A percentile compares a stretch with the other conserved stretches of the same genome.
These are phyloP conservation scores for Abrus pulchellus DNA, from an alignment of 306 rosid genomes.

Conservation along the genomic window DNA sequence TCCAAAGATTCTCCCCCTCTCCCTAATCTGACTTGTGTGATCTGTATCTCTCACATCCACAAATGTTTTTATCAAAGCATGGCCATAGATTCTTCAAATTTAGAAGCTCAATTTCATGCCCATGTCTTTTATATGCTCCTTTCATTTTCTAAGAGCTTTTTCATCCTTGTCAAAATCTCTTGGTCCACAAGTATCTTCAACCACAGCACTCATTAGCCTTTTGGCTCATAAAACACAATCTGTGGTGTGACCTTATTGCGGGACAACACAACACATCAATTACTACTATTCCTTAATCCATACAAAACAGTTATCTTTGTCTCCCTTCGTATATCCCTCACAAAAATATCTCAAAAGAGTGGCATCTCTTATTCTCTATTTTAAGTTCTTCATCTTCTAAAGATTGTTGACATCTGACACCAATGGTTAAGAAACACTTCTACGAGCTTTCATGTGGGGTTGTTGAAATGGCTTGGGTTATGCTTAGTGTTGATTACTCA, in stretches of 20 bases:
- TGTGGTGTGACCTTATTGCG: constrained; percentile 44
- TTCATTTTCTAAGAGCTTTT: constrained; percentile 39
- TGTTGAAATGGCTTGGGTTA: constrained; percentile 78
- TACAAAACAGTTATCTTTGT: constrained; percentile 18
- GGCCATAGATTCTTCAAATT: constrained; percentile 87
- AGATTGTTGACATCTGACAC: not conserved
- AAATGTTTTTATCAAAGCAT: constrained; percentile 71
- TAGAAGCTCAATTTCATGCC: constrained; percentile 51
- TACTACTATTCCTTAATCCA: not conserved
- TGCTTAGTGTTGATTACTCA: constrained; percentile 80
- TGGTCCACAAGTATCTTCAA: constrained; percentile 57
- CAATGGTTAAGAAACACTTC: constrained; percentile 71
- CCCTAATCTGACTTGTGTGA: constrained; percentile 8
- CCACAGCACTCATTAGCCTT: constrained; percentile 38
- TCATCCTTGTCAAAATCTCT: constrained; percentile 32
- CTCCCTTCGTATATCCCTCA: constrained; percentile 2
- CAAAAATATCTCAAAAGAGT: constrained; percentile 30
- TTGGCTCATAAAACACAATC: constrained; percentile 31
- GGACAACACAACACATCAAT: constrained; percentile 28
- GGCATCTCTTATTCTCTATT: not conserved
- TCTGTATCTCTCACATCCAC: constrained; percentile 55
- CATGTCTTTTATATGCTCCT: constrained; percentile 44
- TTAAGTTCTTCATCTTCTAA: constrained; percentile 9
- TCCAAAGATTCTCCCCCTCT: not conserved
- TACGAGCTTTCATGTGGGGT: constrained; percentile 63